Evolutionary conservation across 2,329 filamentous ascomycete genomes (phyloP), one percentile per base, ranked within the genome.

Genomic region (Penicillium sp.): DNA sequence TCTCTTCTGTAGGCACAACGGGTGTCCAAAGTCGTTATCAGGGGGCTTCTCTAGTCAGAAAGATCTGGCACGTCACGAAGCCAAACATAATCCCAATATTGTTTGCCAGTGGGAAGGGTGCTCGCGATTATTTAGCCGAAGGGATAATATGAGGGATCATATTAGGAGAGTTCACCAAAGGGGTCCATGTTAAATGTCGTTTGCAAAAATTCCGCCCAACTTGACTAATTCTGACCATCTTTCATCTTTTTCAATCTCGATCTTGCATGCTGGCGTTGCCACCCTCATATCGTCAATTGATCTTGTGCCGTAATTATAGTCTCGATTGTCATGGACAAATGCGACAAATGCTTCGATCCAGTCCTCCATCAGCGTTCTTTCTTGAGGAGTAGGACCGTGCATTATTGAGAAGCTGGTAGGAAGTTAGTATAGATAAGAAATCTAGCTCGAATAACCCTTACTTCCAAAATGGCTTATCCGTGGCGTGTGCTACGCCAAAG

Each of bases 11-110:
- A 78, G 81, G 8, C 75, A 82, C 53, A 70, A 78, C 34, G 80
- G 80, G n/a, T 85, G 82, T 63, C 80, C 81, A 12, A 80, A 84
- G 59, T 72, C 80, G 6, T 75, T 72, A 2, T 75, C 77, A 21
- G 80, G 80, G 17, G 82, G 82, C 1, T 85, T 85, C 64, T 84
- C 80, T 7, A 83, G 79, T 62, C 83, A 83, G 61, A 85, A 85
- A 62, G 82, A 85, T 56, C 77, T 82, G 7, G 79, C 79, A 24
- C 70, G 82, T 41, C 82, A 85, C 58, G 82, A 85, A 64, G 81
- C 82, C 36, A 84, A 83, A 63, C 82, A 85, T 65, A 83, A 83
- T 58, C 81, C 82, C 2, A 77, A 74, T 17, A 78, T 85, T 49
- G 61, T 74, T 33, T 85, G 82, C 60, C 79, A 82, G 56, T 83